phyloP scores from a whole-genome alignment of 1,284 basidiomycete genomes.

The Fomes fomentarius region DNA sequence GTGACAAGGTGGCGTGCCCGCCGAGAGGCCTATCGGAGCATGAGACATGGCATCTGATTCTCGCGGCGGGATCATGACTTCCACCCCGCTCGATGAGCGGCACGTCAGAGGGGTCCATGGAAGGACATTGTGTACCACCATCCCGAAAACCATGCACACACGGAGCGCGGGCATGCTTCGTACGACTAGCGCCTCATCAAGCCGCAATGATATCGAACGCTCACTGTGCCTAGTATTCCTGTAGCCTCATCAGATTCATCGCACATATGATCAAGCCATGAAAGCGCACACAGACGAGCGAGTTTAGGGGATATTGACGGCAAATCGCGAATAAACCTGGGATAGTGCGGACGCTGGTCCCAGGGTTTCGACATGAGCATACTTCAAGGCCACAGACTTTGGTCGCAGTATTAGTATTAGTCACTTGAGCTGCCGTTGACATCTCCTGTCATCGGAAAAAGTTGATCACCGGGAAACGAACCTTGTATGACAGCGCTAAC shows the following conservation, averaged over 20 bases:
- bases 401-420: too few species aligned
- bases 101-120: neutral
- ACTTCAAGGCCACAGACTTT: too few species aligned
- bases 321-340: neutral
- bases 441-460: slow-evolving; percentile 14
- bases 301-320: neutral
- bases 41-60: neutral
- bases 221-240: neutral
- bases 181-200: slow-evolving; percentile 3
- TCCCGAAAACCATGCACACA: neutral
- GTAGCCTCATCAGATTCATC: neutral
- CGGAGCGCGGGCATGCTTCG: slow-evolving; percentile 1
- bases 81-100: slow-evolving; percentile 7
- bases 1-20: neutral
- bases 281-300: neutral
- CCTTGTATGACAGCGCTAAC: neutral
- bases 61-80: neutral
- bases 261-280: neutral
- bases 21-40: neutral
- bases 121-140: neutral
- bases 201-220: slow-evolving; percentile 1
- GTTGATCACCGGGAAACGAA: slow-evolving; percentile 13
- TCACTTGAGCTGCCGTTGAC: too few species aligned
- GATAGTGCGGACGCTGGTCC: neutral
- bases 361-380: neutral